Percentiles rank a stretch among this genome's conserved stretches.
Conservation (phyloP, 495 filamentous ascomycete genomes). For the Talaromyces stipitatus region DNA sequence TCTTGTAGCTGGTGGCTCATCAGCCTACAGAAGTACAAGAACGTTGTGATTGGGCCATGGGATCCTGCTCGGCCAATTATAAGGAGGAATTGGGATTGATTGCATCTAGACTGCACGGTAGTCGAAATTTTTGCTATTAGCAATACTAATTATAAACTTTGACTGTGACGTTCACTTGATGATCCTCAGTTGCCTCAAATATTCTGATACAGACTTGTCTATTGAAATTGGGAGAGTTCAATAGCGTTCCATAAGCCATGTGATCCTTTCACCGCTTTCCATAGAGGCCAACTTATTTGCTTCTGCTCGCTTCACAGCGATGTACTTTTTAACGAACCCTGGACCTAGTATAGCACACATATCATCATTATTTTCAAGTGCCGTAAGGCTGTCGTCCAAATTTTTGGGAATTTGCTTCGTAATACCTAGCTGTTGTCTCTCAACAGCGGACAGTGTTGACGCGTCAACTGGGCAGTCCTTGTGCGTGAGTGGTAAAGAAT, state of each 20-base stretch:
- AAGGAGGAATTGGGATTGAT: slow-evolving; percentile 50
- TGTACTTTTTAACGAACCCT: slow-evolving; percentile 50
- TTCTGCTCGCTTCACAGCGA: slow-evolving; percentile 50
- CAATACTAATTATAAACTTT: neutral
- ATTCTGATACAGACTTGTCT: neutral
- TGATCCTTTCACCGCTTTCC: slow-evolving; percentile 38
- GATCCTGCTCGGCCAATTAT: slow-evolving; percentile 88
- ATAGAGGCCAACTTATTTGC: slow-evolving; percentile 40
- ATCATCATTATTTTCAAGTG: slow-evolving; percentile 35
- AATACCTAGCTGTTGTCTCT: slow-evolving; percentile 48
- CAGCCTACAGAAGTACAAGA: slow-evolving; percentile 95
- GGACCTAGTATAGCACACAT: slow-evolving; percentile 40
- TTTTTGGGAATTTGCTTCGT: slow-evolving; percentile 40
- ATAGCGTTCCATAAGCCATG: slow-evolving; percentile 55
- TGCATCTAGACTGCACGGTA: neutral
- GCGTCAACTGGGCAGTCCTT: slow-evolving; percentile 48
- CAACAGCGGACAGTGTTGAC: slow-evolving; percentile 22
- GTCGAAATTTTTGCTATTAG: neutral
- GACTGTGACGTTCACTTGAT: neutral
- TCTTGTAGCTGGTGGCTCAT: slow-evolving; percentile 98
- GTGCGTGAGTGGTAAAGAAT: slow-evolving; percentile 34
- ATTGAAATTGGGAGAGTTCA: slow-evolving; percentile 13
- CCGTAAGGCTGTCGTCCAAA: slow-evolving; percentile 45
- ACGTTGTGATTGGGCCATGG: slow-evolving; percentile 97
- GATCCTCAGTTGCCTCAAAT: too few species aligned